Conservation (phyloP, 73 alveolate species). For the Durusdinium trenchii region DNA sequence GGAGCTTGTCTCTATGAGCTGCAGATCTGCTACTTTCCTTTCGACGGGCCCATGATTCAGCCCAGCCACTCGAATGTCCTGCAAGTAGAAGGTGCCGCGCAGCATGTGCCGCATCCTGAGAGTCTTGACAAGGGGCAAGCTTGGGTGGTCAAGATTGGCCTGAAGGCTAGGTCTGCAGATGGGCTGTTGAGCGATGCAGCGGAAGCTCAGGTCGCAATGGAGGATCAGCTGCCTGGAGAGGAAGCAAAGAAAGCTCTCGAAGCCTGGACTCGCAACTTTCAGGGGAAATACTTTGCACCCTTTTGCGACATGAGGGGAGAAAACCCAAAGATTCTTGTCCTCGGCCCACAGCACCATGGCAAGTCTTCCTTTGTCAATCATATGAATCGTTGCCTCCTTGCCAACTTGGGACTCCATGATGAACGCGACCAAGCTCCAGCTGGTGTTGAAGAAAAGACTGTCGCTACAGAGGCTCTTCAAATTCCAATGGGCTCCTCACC, state of each 20-base stretch:
- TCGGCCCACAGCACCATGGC: conserved; percentile 49
- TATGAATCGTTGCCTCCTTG: conserved; percentile 21
- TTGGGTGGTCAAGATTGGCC: conserved; percentile 18
- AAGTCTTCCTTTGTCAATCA: conserved; percentile 37
- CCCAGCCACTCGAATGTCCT: background rate
- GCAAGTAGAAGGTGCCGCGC: background rate
- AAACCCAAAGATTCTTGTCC: background rate
- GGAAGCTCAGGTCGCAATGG: background rate
- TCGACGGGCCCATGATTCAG: background rate
- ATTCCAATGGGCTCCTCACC: background rate
- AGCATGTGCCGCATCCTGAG: conserved; percentile 20
- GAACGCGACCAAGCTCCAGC: conserved; percentile 31
- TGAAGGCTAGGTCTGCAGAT: conserved; percentile 9
- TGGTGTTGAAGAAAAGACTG: conserved; percentile 27
- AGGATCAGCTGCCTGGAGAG: background rate
- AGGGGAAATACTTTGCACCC: background rate
- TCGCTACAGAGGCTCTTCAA: background rate
- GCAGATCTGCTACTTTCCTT: conserved; percentile 22
- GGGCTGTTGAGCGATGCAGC: background rate
- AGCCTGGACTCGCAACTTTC: background rate
- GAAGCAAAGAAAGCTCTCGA: background rate
- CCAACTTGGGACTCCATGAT: conserved; percentile 13
- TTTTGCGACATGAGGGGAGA: background rate
- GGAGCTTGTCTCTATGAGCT: background rate
- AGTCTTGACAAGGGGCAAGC: background rate